Base-by-base conservation (phyloP, 345 rosid species). In the Acer negundo region DNA sequence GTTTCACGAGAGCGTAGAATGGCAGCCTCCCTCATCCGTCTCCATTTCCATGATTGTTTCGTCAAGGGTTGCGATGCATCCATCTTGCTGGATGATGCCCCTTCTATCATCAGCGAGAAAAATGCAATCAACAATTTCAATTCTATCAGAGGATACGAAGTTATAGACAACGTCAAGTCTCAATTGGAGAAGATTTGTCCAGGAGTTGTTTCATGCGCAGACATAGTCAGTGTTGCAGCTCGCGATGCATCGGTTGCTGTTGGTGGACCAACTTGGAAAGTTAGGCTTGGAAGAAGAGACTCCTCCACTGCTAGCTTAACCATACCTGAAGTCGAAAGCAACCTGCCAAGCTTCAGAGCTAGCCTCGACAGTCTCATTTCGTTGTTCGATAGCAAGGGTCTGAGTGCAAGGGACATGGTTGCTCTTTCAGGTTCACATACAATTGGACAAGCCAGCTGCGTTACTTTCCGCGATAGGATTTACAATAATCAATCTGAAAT, bases 1-100 rank as follows among this genome's bases (percentile, higher is more conserved):
- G 62, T 58, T 20, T 58, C 62, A 19, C 22, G 24, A 4, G 62
- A 58, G 24, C 62, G 22, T 9, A 58, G 62, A 58, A 58, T 58
- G 62, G 62, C 62, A 58, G 62, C 62, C 3, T 58, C 62, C 22
- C 26, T 58, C 62, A 58, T 58, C 10, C 62, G 62, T 58, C 62
- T 58, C 0, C 62, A 58, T 20, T 58, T 58, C 62, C 62, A 58
- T 20, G 62, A 58, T 20, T 58, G 62, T 20, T 58, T 58, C 10
- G 62, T 58, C 24, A 19, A 58, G 22, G 62, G 62, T 20, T 58
- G 62, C 0, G 62, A 58, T 9, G 62, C 62, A 8, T 58, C 24
- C 7, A 58, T 58, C 62, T 20, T 58, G 24, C 62, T 58, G 0
- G 62, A 58, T 20, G 23, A 19, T 9, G 62, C 62, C 12, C 62